phyloP scores from a whole-genome alignment of 2,329 filamentous ascomycete genomes.

The Botryotinia narcissicola region DNA sequence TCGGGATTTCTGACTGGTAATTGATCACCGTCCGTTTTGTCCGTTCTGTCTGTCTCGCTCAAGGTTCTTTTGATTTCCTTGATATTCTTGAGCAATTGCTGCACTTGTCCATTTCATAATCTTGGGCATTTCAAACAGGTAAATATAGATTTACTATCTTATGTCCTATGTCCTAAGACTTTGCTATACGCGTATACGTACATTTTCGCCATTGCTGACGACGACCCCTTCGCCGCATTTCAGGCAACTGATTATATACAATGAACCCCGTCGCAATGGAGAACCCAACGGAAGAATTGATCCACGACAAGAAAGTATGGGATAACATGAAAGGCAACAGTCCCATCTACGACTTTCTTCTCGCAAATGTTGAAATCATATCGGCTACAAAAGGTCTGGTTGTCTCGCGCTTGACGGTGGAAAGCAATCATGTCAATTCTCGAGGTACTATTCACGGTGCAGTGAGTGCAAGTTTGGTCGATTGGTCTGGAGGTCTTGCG shows the following conservation, averaged over 20 bases:
- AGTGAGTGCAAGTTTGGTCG: slow-evolving; percentile 67
- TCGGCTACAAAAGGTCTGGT: slow-evolving; percentile 48
- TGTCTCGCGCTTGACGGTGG: slow-evolving; percentile 48
- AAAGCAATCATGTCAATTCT: slow-evolving; percentile 62
- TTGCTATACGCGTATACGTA: slow-evolving; percentile 3
- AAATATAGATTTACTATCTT: neutral
- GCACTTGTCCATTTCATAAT: neutral
- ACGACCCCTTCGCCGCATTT: slow-evolving; percentile 12
- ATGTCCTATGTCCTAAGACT: neutral
- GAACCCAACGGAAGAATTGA: slow-evolving; percentile 28
- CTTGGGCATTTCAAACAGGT: neutral
- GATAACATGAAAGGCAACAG: slow-evolving; percentile 39
- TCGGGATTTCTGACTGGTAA: neutral
- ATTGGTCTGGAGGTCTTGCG: slow-evolving; percentile 71
- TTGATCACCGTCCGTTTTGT: neutral
- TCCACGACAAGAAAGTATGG: slow-evolving; percentile 36
- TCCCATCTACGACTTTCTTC: slow-evolving; percentile 54
- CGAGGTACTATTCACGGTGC: slow-evolving; percentile 67
- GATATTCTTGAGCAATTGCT: neutral
- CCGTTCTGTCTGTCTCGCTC: neutral
- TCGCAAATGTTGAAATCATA: slow-evolving; percentile 47
- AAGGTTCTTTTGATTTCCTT: neutral
- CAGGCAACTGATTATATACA: slow-evolving; percentile 15
- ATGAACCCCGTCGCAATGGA: slow-evolving; percentile 19
- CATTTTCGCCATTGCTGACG: slow-evolving; percentile 25